A percentile compares a stretch with the other conserved stretches of the same genome.
Conservation (phyloP, 352 stramenopile genomes). For the Hyaloperonospora brassicae region DNA sequence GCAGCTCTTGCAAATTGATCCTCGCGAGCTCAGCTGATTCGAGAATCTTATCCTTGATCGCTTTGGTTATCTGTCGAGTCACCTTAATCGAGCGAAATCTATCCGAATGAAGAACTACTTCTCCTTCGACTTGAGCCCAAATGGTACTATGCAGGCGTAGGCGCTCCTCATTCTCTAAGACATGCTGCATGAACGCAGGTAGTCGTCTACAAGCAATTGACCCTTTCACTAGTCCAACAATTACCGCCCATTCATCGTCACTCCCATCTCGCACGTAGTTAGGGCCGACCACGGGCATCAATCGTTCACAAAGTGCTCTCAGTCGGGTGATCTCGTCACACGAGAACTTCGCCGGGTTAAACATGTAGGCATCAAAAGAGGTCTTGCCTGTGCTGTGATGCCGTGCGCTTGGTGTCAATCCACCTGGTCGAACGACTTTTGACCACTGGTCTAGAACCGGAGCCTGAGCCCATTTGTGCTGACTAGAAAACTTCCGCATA, state of each 20-base stretch:
- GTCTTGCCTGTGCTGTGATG: too few species aligned
- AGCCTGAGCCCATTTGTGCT: background rate
- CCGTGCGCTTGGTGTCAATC: background rate
- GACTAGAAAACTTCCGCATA: too few species aligned
- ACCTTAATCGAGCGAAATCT: too few species aligned
- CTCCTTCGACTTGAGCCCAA: too few species aligned
- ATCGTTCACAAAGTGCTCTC: background rate
- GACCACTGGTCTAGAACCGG: background rate
- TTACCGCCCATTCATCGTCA: constrained; percentile 4
- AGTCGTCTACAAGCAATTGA: background rate
- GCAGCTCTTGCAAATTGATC: background rate
- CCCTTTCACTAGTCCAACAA: background rate
- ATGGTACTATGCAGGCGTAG: background rate
- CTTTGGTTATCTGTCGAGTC: too few species aligned
- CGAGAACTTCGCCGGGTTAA: background rate
- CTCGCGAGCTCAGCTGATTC: background rate
- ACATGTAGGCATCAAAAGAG: background rate
- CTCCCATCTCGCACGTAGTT: background rate
- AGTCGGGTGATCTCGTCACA: background rate
- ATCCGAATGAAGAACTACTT: background rate
- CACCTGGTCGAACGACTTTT: background rate
- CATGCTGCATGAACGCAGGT: background rate
- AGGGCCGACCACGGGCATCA: background rate
- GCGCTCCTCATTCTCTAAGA: background rate
- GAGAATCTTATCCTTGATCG: too few species aligned